Base-by-base conservation (phyloP, 768 basidiomycete genomes). In the Psilocybe azurescens region DNA sequence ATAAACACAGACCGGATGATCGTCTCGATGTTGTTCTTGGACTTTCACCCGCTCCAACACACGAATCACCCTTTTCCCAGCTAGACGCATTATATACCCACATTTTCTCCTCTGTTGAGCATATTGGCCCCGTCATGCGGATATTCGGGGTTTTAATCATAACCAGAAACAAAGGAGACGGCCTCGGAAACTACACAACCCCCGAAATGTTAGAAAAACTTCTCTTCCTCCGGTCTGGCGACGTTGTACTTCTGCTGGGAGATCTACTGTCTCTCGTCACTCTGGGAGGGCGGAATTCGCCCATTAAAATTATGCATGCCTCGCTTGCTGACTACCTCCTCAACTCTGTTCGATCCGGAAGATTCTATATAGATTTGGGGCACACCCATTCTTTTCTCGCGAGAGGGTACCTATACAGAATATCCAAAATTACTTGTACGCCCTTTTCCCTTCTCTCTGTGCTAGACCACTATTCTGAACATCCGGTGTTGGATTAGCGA, bases 271-370 rank as follows among this genome's bases (percentile, higher is more conserved):
- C 64, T 14, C 38, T 68, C 33, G 48, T 68, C n/a, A 49, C 9
- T 5, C 24, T 68, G 4, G 57, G 44, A 44, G 57, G 44, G 13
- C 59, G 49, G 2, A 28, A 56, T 52, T 46, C 56, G 3, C 53
- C 62, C 1, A 56, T 66, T 20, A 59, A 49, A 32, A 38, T 66
- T 14, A 52, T 60, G 24, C 66, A 67, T 52, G 66, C 66, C 7
- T 67, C 64, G 13, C 49, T 70, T 14, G 36, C 49, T 10, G 69
- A 70, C 38, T 70, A 62, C 60, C 49, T 70, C 5, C 41, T 66
- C 14, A 61, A 70, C 29, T 39, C 13, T 5, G 38, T 54, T 32
- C 56, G 69, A 3, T 70, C 69, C 1, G 33, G 53, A 16, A 20
- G 29, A 9, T 65, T 65, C n/a, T 57, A 20, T 32, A 55, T 69